Percentiles rank a stretch among this genome's conserved stretches.
Conservation (phyloP, 169 alveolate species). For the Plasmodium malariae region DNA sequence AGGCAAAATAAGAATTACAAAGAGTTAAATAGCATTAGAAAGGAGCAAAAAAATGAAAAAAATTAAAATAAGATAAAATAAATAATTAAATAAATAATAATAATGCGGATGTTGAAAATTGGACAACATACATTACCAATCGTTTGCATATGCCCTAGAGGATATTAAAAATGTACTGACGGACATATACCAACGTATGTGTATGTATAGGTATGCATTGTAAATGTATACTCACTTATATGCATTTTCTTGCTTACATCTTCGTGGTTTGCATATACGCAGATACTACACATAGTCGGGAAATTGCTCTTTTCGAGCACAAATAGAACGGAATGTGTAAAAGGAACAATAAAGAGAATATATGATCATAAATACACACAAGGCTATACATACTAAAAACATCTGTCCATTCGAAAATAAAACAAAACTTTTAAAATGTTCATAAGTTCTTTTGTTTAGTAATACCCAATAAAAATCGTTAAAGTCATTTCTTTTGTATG, state of each 20-base stretch:
- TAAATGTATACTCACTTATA: too few species aligned
- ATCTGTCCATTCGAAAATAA: slow-evolving; percentile 76
- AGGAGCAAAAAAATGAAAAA: too few species aligned
- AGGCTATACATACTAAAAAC: slow-evolving; percentile 66
- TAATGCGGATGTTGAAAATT: too few species aligned
- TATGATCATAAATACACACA: slow-evolving; percentile 53
- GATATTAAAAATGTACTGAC: too few species aligned
- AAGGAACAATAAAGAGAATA: slow-evolving; percentile 68
- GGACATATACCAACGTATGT: too few species aligned
- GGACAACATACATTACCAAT: too few species aligned
- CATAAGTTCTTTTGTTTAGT: slow-evolving; percentile 49
- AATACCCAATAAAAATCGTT: slow-evolving; percentile 75
- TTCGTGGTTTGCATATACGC: not conserved
- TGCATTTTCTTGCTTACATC: not conserved
- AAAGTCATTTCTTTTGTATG: slow-evolving; percentile 52
- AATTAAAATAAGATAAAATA: too few species aligned
- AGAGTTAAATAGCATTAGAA: too few species aligned
- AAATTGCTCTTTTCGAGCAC: slow-evolving; percentile 35
- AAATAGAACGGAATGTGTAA: slow-evolving; percentile 72
- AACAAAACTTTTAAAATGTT: slow-evolving; percentile 64
- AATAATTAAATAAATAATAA: too few species aligned
- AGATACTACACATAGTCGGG: not conserved
- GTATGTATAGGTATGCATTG: too few species aligned
- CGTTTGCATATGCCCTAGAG: too few species aligned
- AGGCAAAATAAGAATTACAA: too few species aligned